These are phyloP conservation scores for Cercospora sesami DNA, from an alignment of 2,329 filamentous ascomycete genomes.

Conservation along the genomic window DNA sequence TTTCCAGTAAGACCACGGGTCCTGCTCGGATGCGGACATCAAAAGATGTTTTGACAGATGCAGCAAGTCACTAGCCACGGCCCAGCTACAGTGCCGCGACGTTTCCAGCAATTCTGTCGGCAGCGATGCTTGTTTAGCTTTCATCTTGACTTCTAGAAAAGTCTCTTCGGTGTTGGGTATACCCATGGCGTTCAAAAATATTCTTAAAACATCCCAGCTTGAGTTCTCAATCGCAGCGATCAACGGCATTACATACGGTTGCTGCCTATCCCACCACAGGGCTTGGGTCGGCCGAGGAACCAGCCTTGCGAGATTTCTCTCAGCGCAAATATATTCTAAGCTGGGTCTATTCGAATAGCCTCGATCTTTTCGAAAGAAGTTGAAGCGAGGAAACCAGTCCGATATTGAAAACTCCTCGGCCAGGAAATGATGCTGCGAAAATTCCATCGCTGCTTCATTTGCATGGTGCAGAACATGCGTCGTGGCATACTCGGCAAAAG, in stretches of 20 bases:
- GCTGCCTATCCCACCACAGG: not conserved
- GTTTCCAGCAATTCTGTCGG: no score
- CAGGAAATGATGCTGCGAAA: not conserved
- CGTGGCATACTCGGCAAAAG: not conserved
- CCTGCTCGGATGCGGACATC: no score
- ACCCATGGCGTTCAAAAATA: not conserved
- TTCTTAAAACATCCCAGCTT: not conserved
- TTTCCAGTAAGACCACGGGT: no score
- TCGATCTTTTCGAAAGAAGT: not conserved
- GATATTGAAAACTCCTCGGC: not conserved
- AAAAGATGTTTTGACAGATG: no score
- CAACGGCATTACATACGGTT: not conserved
- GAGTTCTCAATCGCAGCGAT: not conserved
- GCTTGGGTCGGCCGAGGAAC: not conserved
- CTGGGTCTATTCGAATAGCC: no score
- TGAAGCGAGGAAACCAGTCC: not conserved
- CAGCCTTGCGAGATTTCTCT: not conserved
- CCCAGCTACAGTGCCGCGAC: no score
- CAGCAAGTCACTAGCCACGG: no score
- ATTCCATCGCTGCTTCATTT: not conserved
- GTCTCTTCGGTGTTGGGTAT: not conserved
- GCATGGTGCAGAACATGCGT: not conserved
- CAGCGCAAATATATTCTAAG: not conserved
- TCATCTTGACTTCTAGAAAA: not conserved
- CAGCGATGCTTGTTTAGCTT: no score